Evolutionary conservation across 352 stramenopile species (phyloP).

Genomic region (Phytopythium vexans): DNA sequence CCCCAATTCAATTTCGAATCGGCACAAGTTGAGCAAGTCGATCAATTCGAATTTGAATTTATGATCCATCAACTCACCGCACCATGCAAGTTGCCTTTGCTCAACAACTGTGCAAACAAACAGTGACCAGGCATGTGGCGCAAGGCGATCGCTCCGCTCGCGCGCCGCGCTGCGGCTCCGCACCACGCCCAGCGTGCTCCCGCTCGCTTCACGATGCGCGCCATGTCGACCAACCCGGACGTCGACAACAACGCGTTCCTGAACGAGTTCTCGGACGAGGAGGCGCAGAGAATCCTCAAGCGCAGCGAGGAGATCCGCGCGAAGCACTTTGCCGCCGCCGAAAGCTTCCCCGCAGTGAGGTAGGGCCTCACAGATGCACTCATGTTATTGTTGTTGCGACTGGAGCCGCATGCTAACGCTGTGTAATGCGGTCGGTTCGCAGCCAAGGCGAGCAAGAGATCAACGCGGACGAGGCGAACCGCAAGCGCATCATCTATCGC

Average conservation of each 20-base stretch:
- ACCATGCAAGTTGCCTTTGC: no score
- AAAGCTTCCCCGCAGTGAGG: conserved; percentile 28
- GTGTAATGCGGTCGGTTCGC: background rate
- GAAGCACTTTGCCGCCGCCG: conserved; percentile 39
- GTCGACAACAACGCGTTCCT: conserved; percentile 52
- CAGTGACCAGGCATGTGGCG: no score
- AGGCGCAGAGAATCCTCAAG: conserved; percentile 44
- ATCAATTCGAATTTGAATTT: no score
- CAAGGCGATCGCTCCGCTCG: no score
- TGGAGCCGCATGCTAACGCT: no score
- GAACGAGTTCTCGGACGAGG: conserved; percentile 43
- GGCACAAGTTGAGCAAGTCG: no score
- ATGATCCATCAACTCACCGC: no score
- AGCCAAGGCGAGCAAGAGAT: conserved; percentile 59
- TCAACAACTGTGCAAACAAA: no score
- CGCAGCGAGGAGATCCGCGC: conserved; percentile 57
- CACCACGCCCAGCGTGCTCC: no score
- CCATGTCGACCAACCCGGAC: conserved; percentile 28
- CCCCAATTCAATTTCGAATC: no score
- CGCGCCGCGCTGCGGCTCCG: no score
- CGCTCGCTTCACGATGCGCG: no score
- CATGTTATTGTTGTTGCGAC: background rate
- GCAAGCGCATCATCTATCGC: conserved; percentile 94
- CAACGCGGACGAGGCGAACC: conserved; percentile 57
- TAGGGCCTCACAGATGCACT: background rate